These are phyloP conservation scores for Nepenthes gracilis DNA, from an alignment of 148 eudicot genomes.

Conservation along the genomic window DNA sequence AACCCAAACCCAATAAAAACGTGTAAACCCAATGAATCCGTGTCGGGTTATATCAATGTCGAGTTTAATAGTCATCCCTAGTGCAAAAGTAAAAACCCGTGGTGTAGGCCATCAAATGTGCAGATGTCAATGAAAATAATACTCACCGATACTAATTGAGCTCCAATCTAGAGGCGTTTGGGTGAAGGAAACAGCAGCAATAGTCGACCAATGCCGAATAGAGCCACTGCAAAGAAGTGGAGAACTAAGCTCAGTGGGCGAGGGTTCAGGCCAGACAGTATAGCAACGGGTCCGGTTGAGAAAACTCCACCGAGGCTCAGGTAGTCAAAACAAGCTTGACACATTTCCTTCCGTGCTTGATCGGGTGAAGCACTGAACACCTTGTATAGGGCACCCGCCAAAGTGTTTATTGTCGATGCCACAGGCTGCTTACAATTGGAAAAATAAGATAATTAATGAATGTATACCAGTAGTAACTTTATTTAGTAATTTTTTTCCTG, in stretches of 20 bases:
- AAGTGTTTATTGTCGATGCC: constrained; percentile 81
- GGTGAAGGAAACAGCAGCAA: constrained; percentile 79
- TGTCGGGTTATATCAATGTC: too few relatives aligned
- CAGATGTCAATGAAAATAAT: too few relatives aligned
- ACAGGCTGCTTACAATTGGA: constrained; percentile 47
- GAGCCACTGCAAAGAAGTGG: constrained; percentile 89
- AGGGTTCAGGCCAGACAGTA: constrained; percentile 81
- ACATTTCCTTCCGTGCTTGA: constrained; percentile 69
- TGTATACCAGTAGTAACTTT: neutral
- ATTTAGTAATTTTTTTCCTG: neutral
- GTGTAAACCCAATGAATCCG: too few relatives aligned
- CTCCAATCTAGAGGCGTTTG: constrained; percentile 73
- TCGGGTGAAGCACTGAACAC: constrained; percentile 73
- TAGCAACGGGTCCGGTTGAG: constrained; percentile 62
- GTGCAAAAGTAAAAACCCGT: too few relatives aligned
- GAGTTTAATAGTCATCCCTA: too few relatives aligned
- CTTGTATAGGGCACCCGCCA: constrained; percentile 81
- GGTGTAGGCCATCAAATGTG: too few relatives aligned
- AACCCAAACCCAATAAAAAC: too few relatives aligned
- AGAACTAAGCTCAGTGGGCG: constrained; percentile 69
- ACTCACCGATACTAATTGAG: constrained; percentile 61
- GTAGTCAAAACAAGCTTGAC: constrained; percentile 83
- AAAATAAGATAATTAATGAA: neutral
- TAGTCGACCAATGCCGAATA: constrained; percentile 77
- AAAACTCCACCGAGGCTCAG: constrained; percentile 77